phyloP scores from a whole-genome alignment of 169 alveolate species.

The Eimeria sp. region DNA sequence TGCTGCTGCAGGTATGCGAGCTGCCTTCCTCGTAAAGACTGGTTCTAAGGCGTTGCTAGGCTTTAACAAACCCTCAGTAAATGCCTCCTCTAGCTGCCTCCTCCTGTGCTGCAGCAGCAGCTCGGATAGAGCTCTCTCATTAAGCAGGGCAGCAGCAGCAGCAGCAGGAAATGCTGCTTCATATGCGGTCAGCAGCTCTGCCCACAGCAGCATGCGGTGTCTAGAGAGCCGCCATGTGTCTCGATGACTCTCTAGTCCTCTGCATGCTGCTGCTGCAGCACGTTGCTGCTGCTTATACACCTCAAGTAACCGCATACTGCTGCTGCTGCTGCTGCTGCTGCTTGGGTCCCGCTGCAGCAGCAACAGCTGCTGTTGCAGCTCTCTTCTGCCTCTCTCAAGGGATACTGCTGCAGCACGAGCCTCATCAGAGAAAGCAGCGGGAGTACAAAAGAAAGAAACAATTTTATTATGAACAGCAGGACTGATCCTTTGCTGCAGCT shows the following conservation, averaged over 20 bases:
- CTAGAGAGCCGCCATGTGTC: constrained; percentile 50
- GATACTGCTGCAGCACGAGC: constrained; percentile 59
- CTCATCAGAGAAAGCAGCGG: background rate
- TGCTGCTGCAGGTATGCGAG: background rate
- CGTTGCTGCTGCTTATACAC: constrained; percentile 58
- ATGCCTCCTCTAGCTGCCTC: constrained; percentile 38
- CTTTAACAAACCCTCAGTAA: background rate
- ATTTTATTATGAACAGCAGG: background rate
- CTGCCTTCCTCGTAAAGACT: constrained; percentile 28
- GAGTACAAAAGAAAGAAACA: constrained; percentile 41
- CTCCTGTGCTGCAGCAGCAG: constrained; percentile 71
- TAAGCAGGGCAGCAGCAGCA: constrained; percentile 60
- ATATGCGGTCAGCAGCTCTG: background rate
- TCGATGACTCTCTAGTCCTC: constrained; percentile 4
- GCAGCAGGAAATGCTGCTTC: constrained; percentile 25
- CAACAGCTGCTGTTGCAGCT: constrained; percentile 67
- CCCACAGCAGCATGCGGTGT: constrained; percentile 71
- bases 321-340: background rate
- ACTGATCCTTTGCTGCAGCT: constrained; percentile 28
- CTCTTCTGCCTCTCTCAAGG: background rate
- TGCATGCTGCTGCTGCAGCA: constrained; percentile 56
- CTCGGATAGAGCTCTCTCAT: constrained; percentile 31
- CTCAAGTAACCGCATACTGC: background rate
- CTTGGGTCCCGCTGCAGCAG: constrained; percentile 56
- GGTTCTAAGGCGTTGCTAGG: constrained; percentile 46